Evolutionary conservation across 768 basidiomycete species (phyloP).

Genomic region (Paxillus rubicundulus): DNA sequence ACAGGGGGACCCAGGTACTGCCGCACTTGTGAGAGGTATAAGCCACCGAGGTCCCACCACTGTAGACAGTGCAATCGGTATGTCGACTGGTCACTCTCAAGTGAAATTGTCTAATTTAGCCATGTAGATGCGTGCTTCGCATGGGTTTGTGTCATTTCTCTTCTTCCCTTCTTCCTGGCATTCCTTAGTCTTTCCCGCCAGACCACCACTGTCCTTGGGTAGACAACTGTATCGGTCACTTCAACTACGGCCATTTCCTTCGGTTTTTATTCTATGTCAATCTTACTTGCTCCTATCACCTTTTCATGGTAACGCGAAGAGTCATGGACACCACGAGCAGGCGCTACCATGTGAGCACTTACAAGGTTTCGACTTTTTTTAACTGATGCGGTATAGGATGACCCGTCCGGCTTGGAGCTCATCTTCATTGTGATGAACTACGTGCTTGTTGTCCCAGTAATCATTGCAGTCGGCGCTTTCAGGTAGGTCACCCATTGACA

Average conservation of each 20-base stretch:
- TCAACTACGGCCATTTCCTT: conserved; percentile 85
- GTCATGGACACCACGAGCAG: conserved; percentile 46
- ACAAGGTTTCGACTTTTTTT: background rate
- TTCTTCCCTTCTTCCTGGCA: background rate
- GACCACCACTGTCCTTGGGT: conserved; percentile 95
- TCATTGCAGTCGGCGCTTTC: conserved; percentile 86
- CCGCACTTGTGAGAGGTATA: conserved; percentile 79
- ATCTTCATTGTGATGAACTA: conserved; percentile 89
- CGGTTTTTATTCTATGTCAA: conserved; percentile 94
- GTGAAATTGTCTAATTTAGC: conserved; percentile 2
- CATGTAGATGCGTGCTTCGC: conserved; percentile 71
- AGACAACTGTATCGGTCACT: conserved; percentile 91
- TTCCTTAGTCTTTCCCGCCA: conserved; percentile 27
- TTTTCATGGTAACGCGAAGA: conserved; percentile 74
- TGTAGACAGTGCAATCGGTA: conserved; percentile 85
- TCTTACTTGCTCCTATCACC: conserved; percentile 83
- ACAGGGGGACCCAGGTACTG: conserved; percentile 85
- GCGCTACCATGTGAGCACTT: conserved; percentile 51
- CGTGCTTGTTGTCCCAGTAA: conserved; percentile 78
- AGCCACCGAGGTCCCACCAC: conserved; percentile 90
- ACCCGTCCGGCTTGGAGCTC: conserved; percentile 66
- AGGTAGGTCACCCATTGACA: conserved; percentile 46
- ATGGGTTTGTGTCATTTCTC: conserved; percentile 61
- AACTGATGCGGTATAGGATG: conserved; percentile 46
- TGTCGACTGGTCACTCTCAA: conserved; percentile 22